Base-by-base conservation (phyloP, 164 flowering plant genomes). In the Kalanchoe fedtschenkoi region DNA sequence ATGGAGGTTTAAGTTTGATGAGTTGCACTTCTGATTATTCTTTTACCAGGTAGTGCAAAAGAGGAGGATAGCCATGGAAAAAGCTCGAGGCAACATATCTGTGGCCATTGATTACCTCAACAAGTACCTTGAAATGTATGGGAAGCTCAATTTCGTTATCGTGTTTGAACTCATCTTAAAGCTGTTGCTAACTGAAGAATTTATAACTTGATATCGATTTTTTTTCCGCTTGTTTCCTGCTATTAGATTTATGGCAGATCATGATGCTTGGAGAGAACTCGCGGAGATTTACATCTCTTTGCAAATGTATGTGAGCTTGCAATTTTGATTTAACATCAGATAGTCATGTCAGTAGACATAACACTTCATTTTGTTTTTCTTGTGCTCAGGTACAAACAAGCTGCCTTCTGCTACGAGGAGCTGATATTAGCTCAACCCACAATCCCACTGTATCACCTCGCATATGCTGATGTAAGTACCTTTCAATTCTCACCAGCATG, bases 381-480 rank as follows among this genome's bases (percentile, higher is more conserved):
- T n/a, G n/a, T n/a, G n/a, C n/a, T n/a, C 72, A 93, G 99, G 97
- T 93, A 93, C 74, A 93, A 87, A 81, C 99, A 90, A 78, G 97
- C 99, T 41, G 92, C 89, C 34, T 93, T 90, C 73, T 93, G 99
- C 75, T 93, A 87, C 67, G 99, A 93, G 74, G 99, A 93, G 79
- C 76, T 93, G 22, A 79, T 93, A 58, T 72, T 93, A 68, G 74
- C 86, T 63, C 97, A 90, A 67, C 97, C 99, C 14, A 83, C 83
- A 0, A 71, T 77, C 75, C 93, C 97, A 17, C 66, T 84, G 5
- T 75, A 85, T 73, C 99, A 93, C 70, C 80, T 90, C 24, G 86
- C 99, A 17, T 93, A 93, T 81, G 99, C 97, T 56, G 99, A 93
- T 80, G 99, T 86, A 74, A 81, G 88, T 74, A 16, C 33, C 47